phyloP scores from a whole-genome alignment of 148 eudicot species.

The Rhododendron molle region DNA sequence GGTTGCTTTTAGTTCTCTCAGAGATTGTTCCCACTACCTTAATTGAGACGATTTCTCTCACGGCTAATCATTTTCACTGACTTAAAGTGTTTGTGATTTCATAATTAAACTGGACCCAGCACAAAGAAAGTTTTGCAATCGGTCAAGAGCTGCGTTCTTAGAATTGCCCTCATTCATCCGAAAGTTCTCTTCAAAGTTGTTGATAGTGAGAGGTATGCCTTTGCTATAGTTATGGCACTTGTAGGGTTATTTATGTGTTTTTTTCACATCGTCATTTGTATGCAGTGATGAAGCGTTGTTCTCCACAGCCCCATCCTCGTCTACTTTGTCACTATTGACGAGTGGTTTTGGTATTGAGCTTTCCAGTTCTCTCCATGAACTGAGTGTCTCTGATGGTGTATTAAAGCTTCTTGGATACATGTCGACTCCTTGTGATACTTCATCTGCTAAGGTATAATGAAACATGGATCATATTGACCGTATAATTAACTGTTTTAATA shows the following conservation, averaged over 20 bases:
- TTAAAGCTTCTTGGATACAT: slow-evolving; percentile 71
- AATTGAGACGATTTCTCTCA: background rate
- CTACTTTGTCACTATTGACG: slow-evolving; percentile 57
- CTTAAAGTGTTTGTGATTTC: slow-evolving; percentile 10
- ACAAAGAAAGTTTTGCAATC: slow-evolving; percentile 73
- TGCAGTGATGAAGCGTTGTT: slow-evolving; percentile 79
- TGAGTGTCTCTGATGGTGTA: slow-evolving; percentile 54
- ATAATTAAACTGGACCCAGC: slow-evolving; percentile 33
- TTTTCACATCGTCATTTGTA: slow-evolving; percentile 7
- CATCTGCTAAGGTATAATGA: slow-evolving; percentile 46
- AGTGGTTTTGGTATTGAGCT: slow-evolving; percentile 60
- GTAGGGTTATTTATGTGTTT: slow-evolving; percentile 1
- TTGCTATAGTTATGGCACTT: background rate
- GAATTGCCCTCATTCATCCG: slow-evolving; percentile 71
- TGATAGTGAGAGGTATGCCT: slow-evolving; percentile 69
- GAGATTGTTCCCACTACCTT: background rate
- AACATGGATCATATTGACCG: slow-evolving; percentile 7
- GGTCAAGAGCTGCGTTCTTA: slow-evolving; percentile 56
- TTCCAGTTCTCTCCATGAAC: slow-evolving; percentile 41
- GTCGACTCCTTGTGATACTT: slow-evolving; percentile 51
- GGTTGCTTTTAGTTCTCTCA: background rate
- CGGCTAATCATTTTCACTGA: background rate
- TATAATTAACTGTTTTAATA: background rate
- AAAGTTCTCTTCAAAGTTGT: slow-evolving; percentile 56
- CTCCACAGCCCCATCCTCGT: slow-evolving; percentile 47